Evolutionary conservation across 176 grass and related monocot species (phyloP), one percentile per base, ranked within the genome.

Genomic region (Tillandsia fasciculata): DNA sequence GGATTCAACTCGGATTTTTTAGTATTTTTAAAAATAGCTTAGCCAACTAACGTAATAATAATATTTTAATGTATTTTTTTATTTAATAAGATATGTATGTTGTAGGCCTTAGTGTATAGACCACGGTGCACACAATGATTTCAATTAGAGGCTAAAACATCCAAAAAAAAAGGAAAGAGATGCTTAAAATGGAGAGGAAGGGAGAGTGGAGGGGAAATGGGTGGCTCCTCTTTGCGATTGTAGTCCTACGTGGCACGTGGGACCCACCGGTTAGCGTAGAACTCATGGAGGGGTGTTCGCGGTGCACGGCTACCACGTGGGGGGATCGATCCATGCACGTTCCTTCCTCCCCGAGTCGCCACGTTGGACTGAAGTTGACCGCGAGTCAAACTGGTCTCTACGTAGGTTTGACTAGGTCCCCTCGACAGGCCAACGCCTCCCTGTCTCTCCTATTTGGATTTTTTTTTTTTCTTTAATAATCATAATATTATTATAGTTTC

Each of bases 271-370:
- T 70, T 49, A 63, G 68, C 1, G 87, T 64, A 8, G 64, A 33
- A 74, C 84, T 74, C 82, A 77, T 83, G 85, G 76, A 61, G 2
- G 4, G 66, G 63, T 14, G 58, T 54, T 70, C 71, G n/a, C 56
- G 48, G 11, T 24, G 69, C 75, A 82, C 84, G 71, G 69, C 33
- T 56, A 58, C 70, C 89, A 87, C 82, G 85, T 87, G 85, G 73
- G 54, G 1, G 7, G 14, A 49, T 64, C 1, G 23, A 33, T 18
- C 53, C 61, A 14, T 64, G 74, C 88, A 84, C 88, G 88, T 72
- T 82, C 79, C 81, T 17, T 26, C 53, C 50, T 7, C 2, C 68
- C 73, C 75, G 11, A 49, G 9, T 7, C 51, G 56, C 14, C 27
- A 58, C 17, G 54, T 59, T 9, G 9, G 54, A 61, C 9, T 22